These are phyloP conservation scores for Agaricus subrufescens DNA, from an alignment of 768 basidiomycete genomes.

Conservation along the genomic window DNA sequence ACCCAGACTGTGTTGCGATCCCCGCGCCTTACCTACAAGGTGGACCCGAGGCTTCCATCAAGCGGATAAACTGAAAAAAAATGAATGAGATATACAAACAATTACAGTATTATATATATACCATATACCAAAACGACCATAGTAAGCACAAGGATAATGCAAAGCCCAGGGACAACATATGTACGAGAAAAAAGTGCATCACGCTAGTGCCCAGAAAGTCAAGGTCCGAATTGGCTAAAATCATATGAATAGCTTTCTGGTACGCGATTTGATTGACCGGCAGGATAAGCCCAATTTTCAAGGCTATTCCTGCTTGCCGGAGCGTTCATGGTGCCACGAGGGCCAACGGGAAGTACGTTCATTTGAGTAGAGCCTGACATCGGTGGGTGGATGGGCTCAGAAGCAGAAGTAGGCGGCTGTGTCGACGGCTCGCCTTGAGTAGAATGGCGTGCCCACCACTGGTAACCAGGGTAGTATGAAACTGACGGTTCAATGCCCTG, in stretches of 20 bases:
- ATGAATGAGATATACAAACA: not conserved
- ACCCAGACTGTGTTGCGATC: not conserved
- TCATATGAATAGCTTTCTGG: constrained; percentile 10
- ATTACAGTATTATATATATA: constrained; percentile 1
- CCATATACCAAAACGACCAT: not conserved
- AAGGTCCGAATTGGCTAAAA: constrained; percentile 8
- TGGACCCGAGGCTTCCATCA: not conserved
- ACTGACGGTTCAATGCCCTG: constrained; percentile 60
- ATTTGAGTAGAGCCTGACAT: not conserved
- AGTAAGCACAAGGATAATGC: not conserved
- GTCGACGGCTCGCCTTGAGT: not conserved
- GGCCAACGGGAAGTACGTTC: not conserved
- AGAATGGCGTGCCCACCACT: constrained; percentile 56
- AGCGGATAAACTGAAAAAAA: not conserved
- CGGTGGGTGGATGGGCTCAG: constrained; percentile 1
- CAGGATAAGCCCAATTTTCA: constrained; percentile 5
- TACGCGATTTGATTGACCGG: not conserved
- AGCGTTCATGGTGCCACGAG: not conserved
- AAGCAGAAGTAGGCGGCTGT: not conserved
- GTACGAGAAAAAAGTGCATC: not conserved
- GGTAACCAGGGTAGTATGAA: constrained; percentile 52
- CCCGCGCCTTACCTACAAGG: not conserved
- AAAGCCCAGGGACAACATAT: not conserved
- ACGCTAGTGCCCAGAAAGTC: not conserved
- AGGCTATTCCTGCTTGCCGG: not conserved